Base-by-base conservation (phyloP, 2,329 filamentous ascomycete species). In the Graphiopsis chlorocephala region DNA sequence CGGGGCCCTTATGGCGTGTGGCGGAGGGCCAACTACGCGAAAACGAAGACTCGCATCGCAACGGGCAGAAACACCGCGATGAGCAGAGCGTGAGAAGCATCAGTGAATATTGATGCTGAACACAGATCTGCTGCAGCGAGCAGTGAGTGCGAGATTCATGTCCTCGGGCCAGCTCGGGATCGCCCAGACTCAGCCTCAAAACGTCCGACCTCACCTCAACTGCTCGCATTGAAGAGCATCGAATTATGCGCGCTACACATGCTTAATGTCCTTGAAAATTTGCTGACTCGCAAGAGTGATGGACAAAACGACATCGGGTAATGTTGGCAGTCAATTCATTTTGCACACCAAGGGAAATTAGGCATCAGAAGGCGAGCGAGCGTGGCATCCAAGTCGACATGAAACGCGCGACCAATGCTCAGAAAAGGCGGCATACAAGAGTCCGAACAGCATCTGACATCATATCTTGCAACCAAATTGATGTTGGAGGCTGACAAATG, bases 161-260 rank as follows among this genome's bases (percentile, higher is more conserved):
- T 15, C 38, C 38, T 45, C 53, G 29, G 53, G 53, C 31, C 53
- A 56, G 53, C 53, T 56, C 53, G 53, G 53, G 53, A 56, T 56
- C 53, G 53, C 28, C 53, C 29, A 23, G 38, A 33, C n/a, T 35
- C 28, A 17, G 28, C 53, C 10, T 10, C 53, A 33, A 33, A 38
- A 35, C 53, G 11, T 35, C 26, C 20, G 53, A 56, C 53, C 17
- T 56, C 53, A 56, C 53, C 53, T 56, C 53, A 15, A 26, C 29
- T 56, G n/a, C 12, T 56, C 31, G 11, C 48, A 56, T n/a, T 38
- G 47, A 52, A 52, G 47, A 28, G 38, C 38, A 45, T 3, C 28
- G 26, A 28, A 14, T 52, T 28, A 17, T 52, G 38, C 38, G 38
- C n/a, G n/a, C 38, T 45, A 45, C 20, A 45, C n/a, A 45, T 45